Conservation (phyloP, 202 grass and related monocot genomes). For the Miscanthus sacchariflorus region DNA sequence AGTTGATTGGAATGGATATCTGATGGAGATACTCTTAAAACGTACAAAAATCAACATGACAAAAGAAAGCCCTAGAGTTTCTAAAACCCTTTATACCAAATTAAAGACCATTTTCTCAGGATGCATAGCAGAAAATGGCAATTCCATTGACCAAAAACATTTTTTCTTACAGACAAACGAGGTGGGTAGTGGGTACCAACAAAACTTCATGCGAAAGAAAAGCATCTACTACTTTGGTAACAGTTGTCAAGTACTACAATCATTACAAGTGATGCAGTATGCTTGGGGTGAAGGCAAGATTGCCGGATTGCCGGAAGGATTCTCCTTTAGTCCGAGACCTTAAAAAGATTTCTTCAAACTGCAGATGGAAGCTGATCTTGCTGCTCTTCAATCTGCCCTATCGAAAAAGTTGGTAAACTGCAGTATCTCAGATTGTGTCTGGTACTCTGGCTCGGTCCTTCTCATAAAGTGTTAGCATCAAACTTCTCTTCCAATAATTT, state of each 20-base stretch:
- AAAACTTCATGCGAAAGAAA: conserved; percentile 28
- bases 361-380: neutral
- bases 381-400: neutral
- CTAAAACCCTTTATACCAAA: neutral
- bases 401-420: neutral
- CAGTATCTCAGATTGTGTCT: neutral
- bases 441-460: neutral
- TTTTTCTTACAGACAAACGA: neutral
- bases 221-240: conserved; percentile 1
- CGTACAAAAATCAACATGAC: neutral
- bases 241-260: conserved; percentile 31
- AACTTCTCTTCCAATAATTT: conserved; percentile 3
- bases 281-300: conserved; percentile 29
- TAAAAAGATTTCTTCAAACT: conserved; percentile 1
- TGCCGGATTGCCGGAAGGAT: no score
- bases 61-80: neutral
- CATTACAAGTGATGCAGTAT: neutral
- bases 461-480: neutral
- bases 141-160: neutral
- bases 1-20: neutral
- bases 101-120: neutral
- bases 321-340: neutral
- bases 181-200: neutral
- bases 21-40: neutral
- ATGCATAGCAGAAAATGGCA: neutral